Evolutionary conservation across 2,329 filamentous ascomycete genomes (phyloP).

Genomic region (Aspergillus unguis): DNA sequence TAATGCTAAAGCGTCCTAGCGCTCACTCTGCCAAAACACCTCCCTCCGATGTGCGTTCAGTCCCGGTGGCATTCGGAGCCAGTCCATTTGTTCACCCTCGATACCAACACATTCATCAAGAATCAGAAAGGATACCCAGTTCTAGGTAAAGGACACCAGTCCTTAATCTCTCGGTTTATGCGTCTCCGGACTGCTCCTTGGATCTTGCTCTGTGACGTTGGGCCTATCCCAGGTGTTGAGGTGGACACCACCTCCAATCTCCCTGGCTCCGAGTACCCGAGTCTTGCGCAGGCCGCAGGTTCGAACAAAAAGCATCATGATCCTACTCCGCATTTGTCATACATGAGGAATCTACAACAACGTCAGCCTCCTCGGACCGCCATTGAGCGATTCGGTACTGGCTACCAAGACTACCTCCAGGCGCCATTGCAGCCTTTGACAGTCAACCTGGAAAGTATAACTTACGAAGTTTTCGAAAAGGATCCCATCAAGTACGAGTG

Average conservation of each 20-base stretch:
- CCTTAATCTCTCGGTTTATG: constrained; percentile 55
- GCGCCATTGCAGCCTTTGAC: constrained; percentile 90
- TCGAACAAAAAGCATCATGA: constrained; percentile 52
- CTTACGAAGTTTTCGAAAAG: constrained; percentile 97
- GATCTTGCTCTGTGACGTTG: constrained; percentile 59
- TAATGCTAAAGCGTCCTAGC: constrained; percentile 40
- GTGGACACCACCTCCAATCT: constrained; percentile 18
- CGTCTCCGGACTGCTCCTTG: constrained; percentile 57
- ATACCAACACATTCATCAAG: constrained; percentile 53
- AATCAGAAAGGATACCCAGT: constrained; percentile 60
- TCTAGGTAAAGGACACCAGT: constrained; percentile 57
- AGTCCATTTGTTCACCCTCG: constrained; percentile 54
- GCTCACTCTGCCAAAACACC: constrained; percentile 55
- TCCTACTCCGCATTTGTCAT: constrained; percentile 67
- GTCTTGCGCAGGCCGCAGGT: constrained; percentile 63
- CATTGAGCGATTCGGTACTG: constrained; percentile 65
- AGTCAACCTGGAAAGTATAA: constrained; percentile 94
- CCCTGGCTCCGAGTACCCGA: constrained; percentile 56
- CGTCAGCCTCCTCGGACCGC: constrained; percentile 67
- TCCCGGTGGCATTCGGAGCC: constrained; percentile 64
- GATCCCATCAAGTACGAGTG: constrained; percentile 97
- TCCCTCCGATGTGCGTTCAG: constrained; percentile 56
- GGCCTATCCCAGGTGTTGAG: constrained; percentile 50
- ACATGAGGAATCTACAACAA: constrained; percentile 78
- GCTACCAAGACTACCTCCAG: constrained; percentile 92